These are phyloP conservation scores for Graphilbum sp. DNA, from an alignment of 2,329 filamentous ascomycete species.

Conservation along the genomic window DNA sequence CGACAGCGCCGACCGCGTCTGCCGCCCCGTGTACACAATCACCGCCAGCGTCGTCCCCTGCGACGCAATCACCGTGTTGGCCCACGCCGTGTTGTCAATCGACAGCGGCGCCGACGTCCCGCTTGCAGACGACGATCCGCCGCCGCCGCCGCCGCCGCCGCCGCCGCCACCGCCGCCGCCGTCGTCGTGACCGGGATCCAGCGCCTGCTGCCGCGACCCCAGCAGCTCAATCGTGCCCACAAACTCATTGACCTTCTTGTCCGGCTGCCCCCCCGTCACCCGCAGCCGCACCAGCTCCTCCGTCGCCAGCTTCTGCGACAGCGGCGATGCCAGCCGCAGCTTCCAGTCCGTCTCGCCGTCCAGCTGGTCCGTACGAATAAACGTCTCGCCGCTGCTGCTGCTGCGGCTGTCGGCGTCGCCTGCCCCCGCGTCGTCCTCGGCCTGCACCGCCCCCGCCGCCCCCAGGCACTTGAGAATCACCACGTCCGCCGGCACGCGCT, in stretches of 20 bases:
- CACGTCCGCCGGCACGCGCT: slow-evolving; percentile 86
- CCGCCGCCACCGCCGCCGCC: too few species aligned
- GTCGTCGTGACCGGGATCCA: slow-evolving; percentile 19
- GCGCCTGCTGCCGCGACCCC: slow-evolving; percentile 10
- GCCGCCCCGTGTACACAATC: slow-evolving; percentile 84
- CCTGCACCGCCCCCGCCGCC: too few species aligned
- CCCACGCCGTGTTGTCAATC: slow-evolving; percentile 98
- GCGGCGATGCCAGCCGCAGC: slow-evolving; percentile 66
- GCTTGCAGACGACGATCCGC: too few species aligned
- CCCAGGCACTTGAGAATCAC: slow-evolving; percentile 64
- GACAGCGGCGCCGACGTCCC: slow-evolving; percentile 46
- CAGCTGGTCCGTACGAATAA: slow-evolving; percentile 92
- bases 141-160: too few species aligned
- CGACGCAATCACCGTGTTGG: slow-evolving; percentile 91
- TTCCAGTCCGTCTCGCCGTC: slow-evolving; percentile 99
- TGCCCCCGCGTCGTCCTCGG: slow-evolving; percentile 14
- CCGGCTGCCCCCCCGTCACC: slow-evolving; percentile 76
- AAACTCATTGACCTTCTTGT: slow-evolving; percentile 90
- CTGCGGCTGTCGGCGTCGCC: slow-evolving; percentile 16
- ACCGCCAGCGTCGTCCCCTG: slow-evolving; percentile 78
- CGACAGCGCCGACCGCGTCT: slow-evolving; percentile 85
- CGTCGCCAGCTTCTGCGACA: slow-evolving; percentile 64
- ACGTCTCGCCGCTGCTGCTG: slow-evolving; percentile 63
- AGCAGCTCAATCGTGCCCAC: slow-evolving; percentile 70
- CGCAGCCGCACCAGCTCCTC: slow-evolving; percentile 54